A percentile compares a stretch with the other conserved stretches of the same genome.
These are phyloP conservation scores for Xanthoparmelia taractica DNA, from an alignment of 495 filamentous ascomycete species.

Conservation along the genomic window DNA sequence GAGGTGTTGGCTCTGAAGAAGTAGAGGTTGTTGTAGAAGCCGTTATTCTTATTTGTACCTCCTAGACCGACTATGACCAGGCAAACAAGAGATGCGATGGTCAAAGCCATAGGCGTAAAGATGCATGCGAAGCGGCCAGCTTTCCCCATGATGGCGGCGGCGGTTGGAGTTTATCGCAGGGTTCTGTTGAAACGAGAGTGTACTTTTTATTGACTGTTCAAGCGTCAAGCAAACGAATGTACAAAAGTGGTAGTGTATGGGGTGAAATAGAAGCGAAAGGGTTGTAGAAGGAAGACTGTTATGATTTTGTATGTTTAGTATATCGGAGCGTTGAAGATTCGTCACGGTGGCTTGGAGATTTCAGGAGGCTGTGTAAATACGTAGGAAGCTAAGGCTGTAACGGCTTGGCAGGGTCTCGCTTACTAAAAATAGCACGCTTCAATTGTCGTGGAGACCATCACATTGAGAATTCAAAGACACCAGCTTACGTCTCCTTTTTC, in stretches of 20 bases:
- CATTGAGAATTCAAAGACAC: no score
- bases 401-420: background rate
- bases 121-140: conserved; percentile 73
- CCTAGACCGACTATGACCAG: conserved; percentile 65
- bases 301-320: background rate
- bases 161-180: background rate
- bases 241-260: background rate
- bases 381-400: background rate
- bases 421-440: background rate
- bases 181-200: background rate
- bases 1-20: conserved; percentile 57
- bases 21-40: conserved; percentile 48
- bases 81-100: conserved; percentile 62
- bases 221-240: conserved; percentile 4
- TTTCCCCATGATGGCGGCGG: conserved; percentile 52
- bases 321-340: background rate
- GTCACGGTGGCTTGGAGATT: conserved; percentile 1
- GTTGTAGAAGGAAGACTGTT: background rate
- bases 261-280: background rate
- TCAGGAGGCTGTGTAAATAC: background rate
- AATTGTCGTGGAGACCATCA: background rate
- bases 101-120: conserved; percentile 68
- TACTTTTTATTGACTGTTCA: background rate
- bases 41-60: conserved; percentile 56
- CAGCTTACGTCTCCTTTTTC: no score